phyloP scores from a whole-genome alignment of 2,329 filamentous ascomycete genomes.

The Diplodia sapinea region DNA sequence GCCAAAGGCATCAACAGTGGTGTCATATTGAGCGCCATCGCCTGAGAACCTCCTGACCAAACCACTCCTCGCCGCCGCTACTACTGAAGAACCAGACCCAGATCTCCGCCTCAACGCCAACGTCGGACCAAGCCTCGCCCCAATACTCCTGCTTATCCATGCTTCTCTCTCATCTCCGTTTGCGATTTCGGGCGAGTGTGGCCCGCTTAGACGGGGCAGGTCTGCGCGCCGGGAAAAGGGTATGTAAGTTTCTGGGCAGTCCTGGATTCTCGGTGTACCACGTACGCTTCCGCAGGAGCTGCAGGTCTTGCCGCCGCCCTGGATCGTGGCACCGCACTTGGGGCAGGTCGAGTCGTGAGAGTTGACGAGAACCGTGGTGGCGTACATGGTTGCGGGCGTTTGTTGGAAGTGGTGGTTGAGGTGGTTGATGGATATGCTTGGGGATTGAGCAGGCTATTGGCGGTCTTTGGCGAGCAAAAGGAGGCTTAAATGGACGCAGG shows the following conservation, averaged over 20 bases:
- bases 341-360: slow-evolving; percentile 44
- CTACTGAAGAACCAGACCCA: not conserved
- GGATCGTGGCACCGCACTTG: slow-evolving; percentile 47
- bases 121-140: not conserved
- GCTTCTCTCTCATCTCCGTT: not conserved
- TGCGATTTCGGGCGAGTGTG: not conserved
- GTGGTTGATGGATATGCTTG: not conserved
- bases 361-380: slow-evolving; percentile 40
- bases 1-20: not conserved
- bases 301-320: slow-evolving; percentile 45
- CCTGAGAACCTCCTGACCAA: slow-evolving; percentile 16
- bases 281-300: slow-evolving; percentile 48
- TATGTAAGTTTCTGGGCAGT: not conserved
- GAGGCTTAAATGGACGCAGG: not conserved
- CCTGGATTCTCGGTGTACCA: slow-evolving; percentile 1
- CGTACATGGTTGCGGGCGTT: slow-evolving; percentile 12
- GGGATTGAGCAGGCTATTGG: not conserved
- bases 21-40: slow-evolving; percentile 1
- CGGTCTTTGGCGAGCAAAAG: not conserved
- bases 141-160: not conserved
- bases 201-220: slow-evolving; percentile 27
- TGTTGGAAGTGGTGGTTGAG: not conserved
- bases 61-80: not conserved
- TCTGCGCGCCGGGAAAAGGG: slow-evolving; percentile 1
- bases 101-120: slow-evolving; percentile 12